Conservation (phyloP, 169 alveolate genomes). For the Eimeria sp. region DNA sequence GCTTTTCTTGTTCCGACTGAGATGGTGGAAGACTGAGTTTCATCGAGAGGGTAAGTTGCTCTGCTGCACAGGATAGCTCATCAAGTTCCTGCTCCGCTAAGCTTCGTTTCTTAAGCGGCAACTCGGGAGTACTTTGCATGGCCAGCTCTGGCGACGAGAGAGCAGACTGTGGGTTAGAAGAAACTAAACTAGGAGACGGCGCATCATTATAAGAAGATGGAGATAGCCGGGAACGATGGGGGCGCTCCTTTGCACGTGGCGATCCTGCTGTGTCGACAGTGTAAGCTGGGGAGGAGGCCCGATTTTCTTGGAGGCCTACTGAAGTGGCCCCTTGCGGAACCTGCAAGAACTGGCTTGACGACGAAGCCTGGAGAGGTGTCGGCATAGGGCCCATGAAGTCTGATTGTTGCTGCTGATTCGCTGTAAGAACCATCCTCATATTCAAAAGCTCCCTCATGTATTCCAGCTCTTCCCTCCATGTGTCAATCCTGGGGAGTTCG, state of each 20-base stretch:
- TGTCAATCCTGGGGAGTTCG: constrained; percentile 12
- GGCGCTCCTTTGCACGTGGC: neutral
- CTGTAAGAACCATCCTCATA: constrained; percentile 54
- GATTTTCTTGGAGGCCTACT: neutral
- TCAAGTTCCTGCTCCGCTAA: constrained; percentile 66
- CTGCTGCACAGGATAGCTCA: constrained; percentile 66
- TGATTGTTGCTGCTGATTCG: constrained; percentile 39
- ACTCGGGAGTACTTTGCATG: neutral
- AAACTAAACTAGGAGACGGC: neutral
- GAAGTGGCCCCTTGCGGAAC: constrained; percentile 11
- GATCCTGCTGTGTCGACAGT: neutral
- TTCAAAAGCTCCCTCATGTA: constrained; percentile 47
- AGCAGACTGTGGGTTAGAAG: constrained; percentile 19
- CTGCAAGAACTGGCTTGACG: constrained; percentile 34
- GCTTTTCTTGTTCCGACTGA: constrained; percentile 47
- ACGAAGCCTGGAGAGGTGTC: neutral
- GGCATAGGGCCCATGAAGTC: neutral
- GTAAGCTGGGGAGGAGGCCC: constrained; percentile 23
- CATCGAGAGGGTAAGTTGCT: constrained; percentile 64
- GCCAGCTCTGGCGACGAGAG: constrained; percentile 28
- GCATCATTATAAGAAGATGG: constrained; percentile 15
- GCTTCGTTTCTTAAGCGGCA: neutral
- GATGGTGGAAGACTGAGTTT: constrained; percentile 34
- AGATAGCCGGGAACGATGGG: constrained; percentile 1
- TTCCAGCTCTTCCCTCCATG: constrained; percentile 62